Conservation (phyloP, 495 filamentous ascomycete species). For the Penicillium soppii region DNA sequence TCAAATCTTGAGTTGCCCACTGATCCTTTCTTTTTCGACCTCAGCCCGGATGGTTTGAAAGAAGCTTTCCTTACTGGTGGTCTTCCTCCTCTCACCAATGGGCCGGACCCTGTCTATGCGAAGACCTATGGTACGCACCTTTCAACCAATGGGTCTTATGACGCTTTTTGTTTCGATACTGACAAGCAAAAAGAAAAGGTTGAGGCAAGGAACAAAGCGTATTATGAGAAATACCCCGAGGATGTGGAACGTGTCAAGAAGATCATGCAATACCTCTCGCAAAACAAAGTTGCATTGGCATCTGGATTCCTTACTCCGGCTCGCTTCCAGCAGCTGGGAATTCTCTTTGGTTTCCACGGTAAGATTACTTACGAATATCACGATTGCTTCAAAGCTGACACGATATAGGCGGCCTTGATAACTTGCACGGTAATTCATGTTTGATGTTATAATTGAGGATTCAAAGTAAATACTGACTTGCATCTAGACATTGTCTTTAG, state of each 20-base stretch:
- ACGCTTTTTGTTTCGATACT: conserved; percentile 1
- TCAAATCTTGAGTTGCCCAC: not conserved
- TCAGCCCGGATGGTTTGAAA: conserved; percentile 66
- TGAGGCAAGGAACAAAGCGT: conserved; percentile 63
- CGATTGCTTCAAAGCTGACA: conserved; percentile 12
- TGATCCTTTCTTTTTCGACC: not conserved
- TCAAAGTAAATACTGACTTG: not conserved
- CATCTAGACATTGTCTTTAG: conserved; percentile 63
- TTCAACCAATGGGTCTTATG: no score
- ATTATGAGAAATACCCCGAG: conserved; percentile 83
- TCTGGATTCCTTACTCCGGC: conserved; percentile 64
- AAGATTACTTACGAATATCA: conserved; percentile 10
- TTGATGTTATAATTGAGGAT: not conserved
- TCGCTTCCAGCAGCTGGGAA: conserved; percentile 72
- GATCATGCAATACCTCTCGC: conserved; percentile 61
- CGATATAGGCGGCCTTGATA: conserved; percentile 59
- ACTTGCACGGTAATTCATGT: conserved; percentile 53
- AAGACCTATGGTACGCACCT: conserved; percentile 61
- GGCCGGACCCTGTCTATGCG: conserved; percentile 73
- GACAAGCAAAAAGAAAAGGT: conserved; percentile 52
- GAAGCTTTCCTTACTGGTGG: conserved; percentile 86
- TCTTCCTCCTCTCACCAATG: conserved; percentile 69
- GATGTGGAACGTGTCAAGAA: conserved; percentile 70
- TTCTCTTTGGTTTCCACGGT: conserved; percentile 76
- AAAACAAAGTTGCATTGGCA: conserved; percentile 59